Evolutionary conservation across 2,329 filamentous ascomycete species (phyloP).

Genomic region (Fusarium sp.): DNA sequence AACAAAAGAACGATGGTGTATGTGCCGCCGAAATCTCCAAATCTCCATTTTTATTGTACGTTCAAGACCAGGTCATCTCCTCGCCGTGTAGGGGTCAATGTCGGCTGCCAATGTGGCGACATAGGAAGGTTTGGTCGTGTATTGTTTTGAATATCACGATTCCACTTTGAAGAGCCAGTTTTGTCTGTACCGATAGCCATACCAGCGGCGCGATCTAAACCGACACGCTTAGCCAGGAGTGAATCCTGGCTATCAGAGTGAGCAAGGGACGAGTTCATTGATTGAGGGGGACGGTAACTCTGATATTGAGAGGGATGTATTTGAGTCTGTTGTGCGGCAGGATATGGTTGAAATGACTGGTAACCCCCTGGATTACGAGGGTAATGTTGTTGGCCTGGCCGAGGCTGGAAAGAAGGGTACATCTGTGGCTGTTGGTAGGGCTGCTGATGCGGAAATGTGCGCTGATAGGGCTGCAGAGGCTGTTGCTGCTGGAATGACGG

Average conservation of each 20-base stretch:
- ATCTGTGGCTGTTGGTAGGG: constrained; percentile 32
- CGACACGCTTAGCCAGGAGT: constrained; percentile 65
- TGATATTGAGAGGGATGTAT: constrained; percentile 34
- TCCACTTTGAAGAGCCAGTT: constrained; percentile 23
- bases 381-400: constrained; percentile 31
- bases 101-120: constrained; percentile 59
- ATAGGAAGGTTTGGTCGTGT: constrained; percentile 24
- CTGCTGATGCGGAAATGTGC: constrained; percentile 22
- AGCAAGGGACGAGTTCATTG: constrained; percentile 9
- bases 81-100: constrained; percentile 73
- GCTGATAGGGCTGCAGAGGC: constrained; percentile 25
- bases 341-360: constrained; percentile 22
- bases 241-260: constrained; percentile 51
- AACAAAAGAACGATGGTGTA: constrained; percentile 12
- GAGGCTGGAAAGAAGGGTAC: constrained; percentile 27
- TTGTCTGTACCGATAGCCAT: constrained; percentile 53
- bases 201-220: constrained; percentile 60
- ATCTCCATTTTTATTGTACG: constrained; percentile 55
- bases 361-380: constrained; percentile 25
- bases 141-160: constrained; percentile 24
- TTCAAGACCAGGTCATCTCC: constrained; percentile 74
- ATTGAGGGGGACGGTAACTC: constrained; percentile 23
- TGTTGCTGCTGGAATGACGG: constrained; percentile 41
- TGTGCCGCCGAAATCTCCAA: constrained; percentile 11
- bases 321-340: constrained; percentile 25